Evolutionary conservation across 441 rosid genomes (phyloP), one percentile per base, ranked within the genome.

Genomic region (Pelargonium citronellum): DNA sequence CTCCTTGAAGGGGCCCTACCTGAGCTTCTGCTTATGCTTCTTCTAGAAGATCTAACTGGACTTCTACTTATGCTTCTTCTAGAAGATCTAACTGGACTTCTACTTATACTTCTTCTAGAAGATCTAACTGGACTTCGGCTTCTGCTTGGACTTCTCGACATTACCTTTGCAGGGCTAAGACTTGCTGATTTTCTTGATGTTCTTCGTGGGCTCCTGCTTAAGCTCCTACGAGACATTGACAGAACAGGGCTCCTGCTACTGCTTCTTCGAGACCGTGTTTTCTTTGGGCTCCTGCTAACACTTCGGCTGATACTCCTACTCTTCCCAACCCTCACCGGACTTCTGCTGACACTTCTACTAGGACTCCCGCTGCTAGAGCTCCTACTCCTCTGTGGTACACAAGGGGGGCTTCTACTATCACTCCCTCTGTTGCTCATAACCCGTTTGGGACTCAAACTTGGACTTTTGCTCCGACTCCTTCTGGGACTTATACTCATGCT

Each of bases 401-500:
- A 58, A 20, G 84, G 75, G 30, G 81, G 87, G 67, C 87, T 80
- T 71, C 80, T 71, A 71, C 81, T 77, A 46, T 27, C 75, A 75
- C 83, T 83, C 47, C 76, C 83, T 75, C 90, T 87, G 78, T 90
- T 77, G 80, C 83, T 84, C 70, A 63, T 37, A 75, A 72, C 80
- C 57, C 79, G 70, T 78, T 72, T 83, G n/a, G 84, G 91, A 78
- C 88, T 85, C 70, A 71, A 81, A 75, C 85, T 86, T 34, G 84
- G 86, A 64, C 96, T 90, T 85, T 71, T 84, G 80, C 90, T 89
- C 80, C 66, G 81, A 81, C 82, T 81, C 80, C 81, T 82, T 74
- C 83, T 69, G 34, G 94, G 92, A 82, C 95, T 92, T 75, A 83
- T 79, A 86, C 96, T 90, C 76, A 80, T 85, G 78, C 96, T 89